Evolutionary conservation across 78 protist genomes (phyloP), one percentile per base, ranked within the genome.

Genomic region (Tieghemostelium lacteum): DNA sequence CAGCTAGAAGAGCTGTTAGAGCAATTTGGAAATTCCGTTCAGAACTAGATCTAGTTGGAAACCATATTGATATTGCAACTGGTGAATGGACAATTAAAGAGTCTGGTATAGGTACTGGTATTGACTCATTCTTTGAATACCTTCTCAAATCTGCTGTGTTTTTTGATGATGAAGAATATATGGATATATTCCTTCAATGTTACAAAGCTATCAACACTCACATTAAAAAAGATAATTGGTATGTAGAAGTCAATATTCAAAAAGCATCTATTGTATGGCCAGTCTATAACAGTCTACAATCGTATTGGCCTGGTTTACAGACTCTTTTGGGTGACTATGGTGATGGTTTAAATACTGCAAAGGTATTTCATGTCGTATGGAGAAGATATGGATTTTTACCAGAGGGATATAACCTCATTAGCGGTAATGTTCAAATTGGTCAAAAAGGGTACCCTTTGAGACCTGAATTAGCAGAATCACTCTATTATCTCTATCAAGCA

Each of bases 61-160:
- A 96, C 55, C 97, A 95, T 70, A 74, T 97, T 34, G 66, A 95
- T 80, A 24, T 92, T n/a, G 5, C 19, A 3, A 75, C 86, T 7
- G 97, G 97, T n/a, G 86, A 28, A 24, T 97, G 98, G 98, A 76
- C 87, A 2, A 60, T 78, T n/a, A 40, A 34, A 31, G 97, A 93
- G 20, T 57, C 95, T 0, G 94, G 96, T 39, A 85, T 97, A 12
- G 98, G 99, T 8, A 60, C 96, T 8, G 94, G 96, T 33, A 63
- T 87, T 28, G 99, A 98, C 74, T 91, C 96, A 37, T 97, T 89
- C 88, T 96, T 50, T 78, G 99, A 98, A 58, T 98, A 98, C 64
- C 42, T 97, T 1, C 26, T 95, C 17, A 98, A 98, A 75, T 66
- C 96, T 26, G 75, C 75, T 42, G 34, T 89, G 37, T 7, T 80